Conservation (phyloP, 1,284 basidiomycete species). For the Moesziomyces parantarcticus region DNA sequence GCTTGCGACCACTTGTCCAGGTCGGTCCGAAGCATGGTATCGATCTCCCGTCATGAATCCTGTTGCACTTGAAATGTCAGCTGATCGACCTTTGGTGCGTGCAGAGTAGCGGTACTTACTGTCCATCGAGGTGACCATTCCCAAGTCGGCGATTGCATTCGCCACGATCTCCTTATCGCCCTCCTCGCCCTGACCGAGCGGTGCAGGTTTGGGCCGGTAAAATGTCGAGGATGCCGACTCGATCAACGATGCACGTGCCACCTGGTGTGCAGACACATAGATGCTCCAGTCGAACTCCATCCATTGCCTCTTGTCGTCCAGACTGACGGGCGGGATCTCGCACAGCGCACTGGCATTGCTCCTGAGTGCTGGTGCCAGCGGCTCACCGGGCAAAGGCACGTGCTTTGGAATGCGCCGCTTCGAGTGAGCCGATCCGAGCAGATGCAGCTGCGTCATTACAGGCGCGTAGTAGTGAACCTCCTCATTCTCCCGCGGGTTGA, state of each 20-base stretch:
- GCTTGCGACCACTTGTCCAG: not conserved
- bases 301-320: constrained; percentile 7
- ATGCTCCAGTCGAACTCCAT: constrained; percentile 22
- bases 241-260: constrained; percentile 3
- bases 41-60: constrained; percentile 12
- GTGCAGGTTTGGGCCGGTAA: not conserved
- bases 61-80: not conserved
- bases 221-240: not conserved
- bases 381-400: not conserved
- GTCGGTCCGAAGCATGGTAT: constrained; percentile 7
- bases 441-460: constrained; percentile 1
- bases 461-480: constrained; percentile 8
- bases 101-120: not conserved
- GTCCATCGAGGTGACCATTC: not conserved
- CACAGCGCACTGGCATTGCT: constrained; percentile 14
- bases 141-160: constrained; percentile 1
- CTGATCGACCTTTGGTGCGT: too few relatives aligned
- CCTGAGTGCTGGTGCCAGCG: not conserved
- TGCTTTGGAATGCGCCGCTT: constrained; percentile 11
- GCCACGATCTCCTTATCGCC: constrained; percentile 8
- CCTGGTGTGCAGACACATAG: constrained; percentile 8
- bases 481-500: not conserved
- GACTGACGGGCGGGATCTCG: constrained; percentile 6
- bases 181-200: constrained; percentile 7
- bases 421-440: not conserved